Conservation (phyloP, 2,329 filamentous ascomycete species). For the Colletotrichum lindemuthianum region DNA sequence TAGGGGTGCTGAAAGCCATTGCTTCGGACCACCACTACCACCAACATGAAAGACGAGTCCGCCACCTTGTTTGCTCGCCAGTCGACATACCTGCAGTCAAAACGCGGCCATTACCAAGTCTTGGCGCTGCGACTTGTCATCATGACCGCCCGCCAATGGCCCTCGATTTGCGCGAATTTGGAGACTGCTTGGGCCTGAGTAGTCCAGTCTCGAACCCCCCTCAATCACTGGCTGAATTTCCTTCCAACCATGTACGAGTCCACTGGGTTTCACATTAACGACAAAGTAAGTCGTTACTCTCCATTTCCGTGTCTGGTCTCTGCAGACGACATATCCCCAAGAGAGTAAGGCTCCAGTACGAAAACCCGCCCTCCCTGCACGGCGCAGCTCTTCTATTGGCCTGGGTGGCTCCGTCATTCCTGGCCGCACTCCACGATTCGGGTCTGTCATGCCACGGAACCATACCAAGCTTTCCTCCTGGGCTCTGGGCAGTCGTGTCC, state of each 20-base stretch:
- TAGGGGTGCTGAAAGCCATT: too few species aligned
- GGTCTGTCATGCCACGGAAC: conserved; percentile 12
- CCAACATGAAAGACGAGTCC: not conserved
- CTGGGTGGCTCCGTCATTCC: not conserved
- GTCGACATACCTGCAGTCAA: conserved; percentile 25
- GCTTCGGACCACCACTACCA: not conserved
- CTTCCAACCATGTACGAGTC: not conserved
- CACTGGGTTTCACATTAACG: too few species aligned
- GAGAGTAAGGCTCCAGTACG: conserved; percentile 24
- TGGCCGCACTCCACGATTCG: not conserved
- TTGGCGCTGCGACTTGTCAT: conserved; percentile 26
- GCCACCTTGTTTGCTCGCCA: conserved; percentile 1
- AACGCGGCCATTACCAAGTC: conserved; percentile 25
- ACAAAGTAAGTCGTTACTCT: too few species aligned
- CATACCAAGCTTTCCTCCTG: conserved; percentile 31
- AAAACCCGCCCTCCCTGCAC: conserved; percentile 11
- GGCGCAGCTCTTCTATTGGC: conserved; percentile 4
- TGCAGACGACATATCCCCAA: conserved; percentile 10
- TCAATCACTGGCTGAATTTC: conserved; percentile 22
- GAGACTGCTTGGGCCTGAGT: conserved; percentile 25
- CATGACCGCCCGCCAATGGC: conserved; percentile 20
- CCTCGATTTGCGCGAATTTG: conserved; percentile 29
- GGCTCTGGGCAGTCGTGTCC: conserved; percentile 10
- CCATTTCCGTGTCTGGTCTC: too few species aligned
- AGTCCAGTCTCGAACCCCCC: conserved; percentile 13